Conservation (phyloP, 176 grass and related monocot genomes). For the Dendrocalamus sinicus region DNA sequence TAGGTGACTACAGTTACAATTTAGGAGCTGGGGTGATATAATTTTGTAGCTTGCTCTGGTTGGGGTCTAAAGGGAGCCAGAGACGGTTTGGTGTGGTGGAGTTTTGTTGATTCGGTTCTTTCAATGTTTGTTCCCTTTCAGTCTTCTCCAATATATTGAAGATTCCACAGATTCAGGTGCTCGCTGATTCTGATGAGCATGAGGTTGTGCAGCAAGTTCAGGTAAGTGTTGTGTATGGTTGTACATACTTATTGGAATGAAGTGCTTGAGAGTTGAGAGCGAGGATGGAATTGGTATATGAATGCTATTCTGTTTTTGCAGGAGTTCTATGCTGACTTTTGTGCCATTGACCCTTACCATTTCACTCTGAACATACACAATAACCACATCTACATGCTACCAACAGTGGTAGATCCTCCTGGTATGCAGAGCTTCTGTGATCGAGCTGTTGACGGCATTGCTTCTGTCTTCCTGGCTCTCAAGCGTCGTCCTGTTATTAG, state of each 20-base stretch:
- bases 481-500: constrained; percentile 90
- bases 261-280: constrained; percentile 20
- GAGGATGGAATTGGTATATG: constrained; percentile 17
- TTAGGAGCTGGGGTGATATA: not conserved
- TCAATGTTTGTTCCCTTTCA: constrained; percentile 49
- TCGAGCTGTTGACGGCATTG: constrained; percentile 87
- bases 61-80: not conserved
- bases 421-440: constrained; percentile 86
- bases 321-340: constrained; percentile 98
- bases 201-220: constrained; percentile 98
- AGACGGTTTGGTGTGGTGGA: not conserved
- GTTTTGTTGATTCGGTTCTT: constrained; percentile 19
- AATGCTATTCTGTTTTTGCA: constrained; percentile 48
- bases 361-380: constrained; percentile 85
- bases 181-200: constrained; percentile 96
- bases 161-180: constrained; percentile 92
- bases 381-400: constrained; percentile 94
- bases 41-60: not conserved
- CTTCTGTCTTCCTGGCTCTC: constrained; percentile 91
- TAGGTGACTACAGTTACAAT: not conserved
- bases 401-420: constrained; percentile 74
- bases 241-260: constrained; percentile 22
- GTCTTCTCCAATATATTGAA: constrained; percentile 98
- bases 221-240: constrained; percentile 46
- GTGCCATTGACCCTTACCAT: constrained; percentile 85